These are phyloP conservation scores for Tetrahymena elliotti DNA, from an alignment of 73 alveolate species.

Conservation along the genomic window DNA sequence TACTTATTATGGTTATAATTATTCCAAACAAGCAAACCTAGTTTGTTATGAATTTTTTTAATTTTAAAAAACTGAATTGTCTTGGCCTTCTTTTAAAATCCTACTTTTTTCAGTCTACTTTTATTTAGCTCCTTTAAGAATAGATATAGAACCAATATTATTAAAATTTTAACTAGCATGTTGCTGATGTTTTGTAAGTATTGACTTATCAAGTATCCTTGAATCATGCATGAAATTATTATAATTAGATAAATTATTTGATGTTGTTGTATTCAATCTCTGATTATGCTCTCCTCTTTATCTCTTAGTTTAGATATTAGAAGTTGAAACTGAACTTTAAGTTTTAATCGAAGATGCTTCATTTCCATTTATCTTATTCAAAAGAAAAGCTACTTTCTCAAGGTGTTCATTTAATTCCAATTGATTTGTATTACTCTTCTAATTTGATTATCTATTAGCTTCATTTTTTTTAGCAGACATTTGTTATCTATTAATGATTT, in stretches of 20 bases:
- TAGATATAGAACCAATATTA: background rate
- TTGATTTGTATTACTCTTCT: background rate
- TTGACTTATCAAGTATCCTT: background rate
- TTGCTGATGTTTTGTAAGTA: background rate
- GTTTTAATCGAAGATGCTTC: background rate
- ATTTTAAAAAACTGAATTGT: background rate
- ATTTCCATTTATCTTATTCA: background rate
- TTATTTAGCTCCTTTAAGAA: background rate
- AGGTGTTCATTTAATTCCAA: background rate
- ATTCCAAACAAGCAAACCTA: background rate
- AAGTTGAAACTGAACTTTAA: background rate
- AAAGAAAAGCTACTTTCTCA: background rate
- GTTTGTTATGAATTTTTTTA: background rate
- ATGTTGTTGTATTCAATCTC: background rate
- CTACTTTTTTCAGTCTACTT: background rate
- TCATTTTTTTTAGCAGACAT: background rate
- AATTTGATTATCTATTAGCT: background rate
- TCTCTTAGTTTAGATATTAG: background rate
- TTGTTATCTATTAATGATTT: background rate
- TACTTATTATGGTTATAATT: background rate
- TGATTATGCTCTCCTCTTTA: background rate
- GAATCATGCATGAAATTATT: background rate
- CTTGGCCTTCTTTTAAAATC: background rate
- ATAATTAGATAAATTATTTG: background rate
- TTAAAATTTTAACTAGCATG: background rate